Base-by-base conservation (phyloP, 2,329 filamentous ascomycete genomes). In the Colletotrichum zoysiae region DNA sequence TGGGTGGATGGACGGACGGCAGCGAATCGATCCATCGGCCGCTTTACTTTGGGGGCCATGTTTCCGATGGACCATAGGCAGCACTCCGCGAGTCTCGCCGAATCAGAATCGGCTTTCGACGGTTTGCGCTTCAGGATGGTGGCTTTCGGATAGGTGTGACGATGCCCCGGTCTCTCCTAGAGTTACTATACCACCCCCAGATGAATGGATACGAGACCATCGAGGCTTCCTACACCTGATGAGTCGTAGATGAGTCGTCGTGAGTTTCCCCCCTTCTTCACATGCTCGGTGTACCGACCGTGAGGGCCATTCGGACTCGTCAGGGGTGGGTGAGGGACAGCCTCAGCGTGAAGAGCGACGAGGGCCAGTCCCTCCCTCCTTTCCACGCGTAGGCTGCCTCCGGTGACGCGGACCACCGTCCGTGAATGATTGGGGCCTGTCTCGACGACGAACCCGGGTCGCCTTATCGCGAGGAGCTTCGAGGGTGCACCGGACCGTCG, bases 1-100 rank as follows among this genome's bases (percentile, higher is more conserved):
- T 30, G 18, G n/a, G 1, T 18, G 59, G 18, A 18, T 38, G 4
- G n/a, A 51, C 35, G 4, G n/a, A 51, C 35, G 46, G 14, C 35
- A 42, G 46, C 60, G 60, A 63, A 53, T 53, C 35, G 60, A 51
- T 63, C 18, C 3, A n/a, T 35, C 35, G 60, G 38, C 18, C 46
- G 46, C 38, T 42, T 51, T 16, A 16, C 18, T 11, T 53, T 63
- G 20, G 20, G 5, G n/a, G 30, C 2, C 2, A 16, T 11, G 16
- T 20, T 3, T n/a, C 46, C 7, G 26, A 16, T 23, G 20, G 42
- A n/a, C 8, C 9, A n/a, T n/a, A 63, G 60, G 60, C 60, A 63
- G 33, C 46, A 18, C 26, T 33, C 14, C n/a, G n/a, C 5, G 35
- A 9, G 3, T 42, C 1, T 3, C 7, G 12, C 9, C n/a, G 35